Percentiles rank a stretch among this genome's conserved stretches.
phyloP scores from a whole-genome alignment of 441 rosid genomes.

The Pelargonium fulgidum region DNA sequence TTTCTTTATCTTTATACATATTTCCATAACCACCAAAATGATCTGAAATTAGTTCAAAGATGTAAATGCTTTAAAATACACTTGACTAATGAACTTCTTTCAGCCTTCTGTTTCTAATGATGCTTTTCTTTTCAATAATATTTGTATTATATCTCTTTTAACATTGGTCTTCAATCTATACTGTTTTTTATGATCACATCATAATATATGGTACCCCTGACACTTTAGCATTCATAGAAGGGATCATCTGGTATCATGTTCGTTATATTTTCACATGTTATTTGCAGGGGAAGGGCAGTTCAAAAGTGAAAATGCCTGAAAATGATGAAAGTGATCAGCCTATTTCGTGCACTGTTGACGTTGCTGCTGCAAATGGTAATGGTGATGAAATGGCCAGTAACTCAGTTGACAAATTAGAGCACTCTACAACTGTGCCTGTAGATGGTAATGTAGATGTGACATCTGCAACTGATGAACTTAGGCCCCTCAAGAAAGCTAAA shows the following conservation, averaged over 20 bases:
- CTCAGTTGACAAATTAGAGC: constrained; percentile 28
- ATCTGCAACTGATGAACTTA: constrained; percentile 34
- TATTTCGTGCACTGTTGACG: constrained; percentile 18
- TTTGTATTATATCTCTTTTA: background rate
- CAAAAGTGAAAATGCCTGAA: constrained; percentile 35
- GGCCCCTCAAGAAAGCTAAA: constrained; percentile 68
- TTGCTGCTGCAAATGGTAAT: constrained; percentile 23
- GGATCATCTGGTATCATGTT: constrained; percentile 2
- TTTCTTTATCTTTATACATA: too few species aligned
- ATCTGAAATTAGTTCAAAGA: background rate
- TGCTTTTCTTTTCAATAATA: background rate
- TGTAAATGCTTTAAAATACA: background rate
- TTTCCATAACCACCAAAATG: background rate
- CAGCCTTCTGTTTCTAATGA: background rate
- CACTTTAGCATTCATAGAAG: background rate
- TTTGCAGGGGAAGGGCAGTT: constrained; percentile 38
- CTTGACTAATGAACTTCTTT: background rate
- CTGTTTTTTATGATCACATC: background rate
- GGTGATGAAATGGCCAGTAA: constrained; percentile 22
- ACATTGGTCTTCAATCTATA: background rate
- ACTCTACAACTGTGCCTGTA: constrained; percentile 22
- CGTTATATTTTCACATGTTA: background rate
- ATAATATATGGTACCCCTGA: background rate
- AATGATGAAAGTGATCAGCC: constrained; percentile 31
- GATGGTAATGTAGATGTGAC: constrained; percentile 31